Evolutionary conservation across 495 filamentous ascomycete species (phyloP).

Genomic region (Lepraria neglecta): DNA sequence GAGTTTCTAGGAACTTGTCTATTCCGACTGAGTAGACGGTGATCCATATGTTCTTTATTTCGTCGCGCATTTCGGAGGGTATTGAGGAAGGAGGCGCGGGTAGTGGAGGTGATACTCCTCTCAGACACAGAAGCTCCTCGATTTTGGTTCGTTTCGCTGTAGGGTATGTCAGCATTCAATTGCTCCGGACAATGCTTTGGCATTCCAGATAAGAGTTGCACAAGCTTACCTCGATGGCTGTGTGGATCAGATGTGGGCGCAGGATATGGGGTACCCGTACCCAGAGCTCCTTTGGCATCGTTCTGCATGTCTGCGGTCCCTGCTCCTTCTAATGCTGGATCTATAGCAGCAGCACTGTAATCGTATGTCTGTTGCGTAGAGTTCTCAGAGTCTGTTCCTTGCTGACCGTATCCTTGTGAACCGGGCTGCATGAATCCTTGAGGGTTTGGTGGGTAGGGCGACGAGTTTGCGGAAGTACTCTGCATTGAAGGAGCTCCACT

Average conservation of each 20-base stretch:
- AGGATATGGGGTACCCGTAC: conserved; percentile 39
- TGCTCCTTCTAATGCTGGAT: conserved; percentile 59
- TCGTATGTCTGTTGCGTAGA: conserved; percentile 49
- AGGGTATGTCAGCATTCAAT: conserved; percentile 17
- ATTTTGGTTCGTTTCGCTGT: conserved; percentile 67
- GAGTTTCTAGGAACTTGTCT: conserved; percentile 74
- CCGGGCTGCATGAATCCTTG: conserved; percentile 54
- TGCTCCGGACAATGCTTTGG: not conserved
- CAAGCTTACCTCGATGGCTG: conserved; percentile 40
- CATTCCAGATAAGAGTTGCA: not conserved
- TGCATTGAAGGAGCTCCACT: conserved; percentile 46
- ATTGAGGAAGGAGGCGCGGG: conserved; percentile 51
- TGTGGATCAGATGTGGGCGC: conserved; percentile 34
- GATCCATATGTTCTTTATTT: conserved; percentile 67
- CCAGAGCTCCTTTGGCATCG: conserved; percentile 32
- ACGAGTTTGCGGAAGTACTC: conserved; percentile 36
- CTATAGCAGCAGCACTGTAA: conserved; percentile 62
- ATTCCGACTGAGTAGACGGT: conserved; percentile 73
- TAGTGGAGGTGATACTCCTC: conserved; percentile 55
- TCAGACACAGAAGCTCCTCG: conserved; percentile 65
- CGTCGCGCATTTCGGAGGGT: conserved; percentile 49
- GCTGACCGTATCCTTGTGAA: conserved; percentile 32
- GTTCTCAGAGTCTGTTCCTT: conserved; percentile 39
- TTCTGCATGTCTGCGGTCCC: conserved; percentile 20
- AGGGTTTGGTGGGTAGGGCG: conserved; percentile 43